These are phyloP conservation scores for Saccharomyces kudriavzevii DNA, from an alignment of 805 yeast species.

Conservation along the genomic window DNA sequence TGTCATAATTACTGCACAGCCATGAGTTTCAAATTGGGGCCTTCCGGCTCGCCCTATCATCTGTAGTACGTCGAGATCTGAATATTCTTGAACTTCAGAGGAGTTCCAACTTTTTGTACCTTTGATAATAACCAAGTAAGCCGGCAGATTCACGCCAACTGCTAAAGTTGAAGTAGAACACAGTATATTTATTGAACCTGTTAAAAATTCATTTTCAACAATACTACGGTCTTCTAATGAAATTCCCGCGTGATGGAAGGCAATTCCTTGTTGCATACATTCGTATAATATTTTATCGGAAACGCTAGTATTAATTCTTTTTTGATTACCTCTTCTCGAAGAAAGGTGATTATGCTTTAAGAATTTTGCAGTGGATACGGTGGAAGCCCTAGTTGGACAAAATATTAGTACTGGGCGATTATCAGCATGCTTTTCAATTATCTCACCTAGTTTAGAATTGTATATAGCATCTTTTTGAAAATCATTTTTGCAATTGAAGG, in stretches of 20 bases:
- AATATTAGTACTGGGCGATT: constrained; percentile 41
- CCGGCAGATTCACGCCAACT: constrained; percentile 55
- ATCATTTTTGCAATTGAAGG: constrained; percentile 34
- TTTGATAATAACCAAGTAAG: constrained; percentile 51
- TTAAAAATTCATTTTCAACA: constrained; percentile 39
- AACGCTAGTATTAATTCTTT: neutral
- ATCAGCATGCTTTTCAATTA: constrained; percentile 34
- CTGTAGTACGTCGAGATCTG: constrained; percentile 48
- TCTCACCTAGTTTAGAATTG: constrained; percentile 35
- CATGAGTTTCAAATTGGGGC: constrained; percentile 46
- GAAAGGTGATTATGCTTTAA: constrained; percentile 19
- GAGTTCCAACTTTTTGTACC: constrained; percentile 54
- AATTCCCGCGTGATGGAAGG: constrained; percentile 55
- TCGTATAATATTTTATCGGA: constrained; percentile 9
- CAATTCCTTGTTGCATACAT: constrained; percentile 33
- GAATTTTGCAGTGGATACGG: constrained; percentile 39
- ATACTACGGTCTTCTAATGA: constrained; percentile 37
- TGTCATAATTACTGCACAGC: constrained; percentile 43
- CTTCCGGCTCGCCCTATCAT: constrained; percentile 65
- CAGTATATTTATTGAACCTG: constrained; percentile 36
- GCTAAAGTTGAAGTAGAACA: constrained; percentile 57
- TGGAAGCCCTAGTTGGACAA: constrained; percentile 46
- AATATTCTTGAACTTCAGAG: constrained; percentile 43
- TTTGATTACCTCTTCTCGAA: neutral
- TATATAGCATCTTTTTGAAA: constrained; percentile 41